Percentiles rank a stretch among this genome's conserved stretches.
Evolutionary conservation across 2,329 filamentous ascomycete genomes (phyloP).

Genomic region (Curvularia sp.): DNA sequence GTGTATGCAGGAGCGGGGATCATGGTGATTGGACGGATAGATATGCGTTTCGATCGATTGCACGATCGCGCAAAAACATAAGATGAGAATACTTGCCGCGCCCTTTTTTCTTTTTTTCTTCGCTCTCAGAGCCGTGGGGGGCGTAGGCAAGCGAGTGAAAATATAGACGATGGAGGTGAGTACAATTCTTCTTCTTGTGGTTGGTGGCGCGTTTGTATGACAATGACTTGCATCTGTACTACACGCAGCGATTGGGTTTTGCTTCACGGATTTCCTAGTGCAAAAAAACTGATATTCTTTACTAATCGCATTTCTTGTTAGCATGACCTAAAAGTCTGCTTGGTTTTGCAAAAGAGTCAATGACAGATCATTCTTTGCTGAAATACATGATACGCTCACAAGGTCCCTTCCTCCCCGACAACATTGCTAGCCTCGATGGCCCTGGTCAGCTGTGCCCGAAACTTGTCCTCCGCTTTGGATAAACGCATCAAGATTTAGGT

Average conservation of each 20-base stretch:
- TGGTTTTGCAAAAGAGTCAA: not conserved
- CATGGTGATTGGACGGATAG: not conserved
- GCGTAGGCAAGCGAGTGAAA: not conserved
- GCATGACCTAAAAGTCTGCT: not conserved
- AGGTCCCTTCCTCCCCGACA: not conserved
- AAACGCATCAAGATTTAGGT: constrained; percentile 34
- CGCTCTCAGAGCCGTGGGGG: not conserved
- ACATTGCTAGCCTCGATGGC: not conserved
- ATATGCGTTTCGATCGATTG: not conserved
- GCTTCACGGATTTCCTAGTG: not conserved
- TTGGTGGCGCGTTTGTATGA: not conserved
- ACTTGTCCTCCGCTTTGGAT: constrained; percentile 5
- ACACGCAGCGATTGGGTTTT: not conserved
- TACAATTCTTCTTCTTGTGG: not conserved
- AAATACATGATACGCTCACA: not conserved
- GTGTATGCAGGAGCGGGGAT: not conserved
- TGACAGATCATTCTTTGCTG: not conserved
- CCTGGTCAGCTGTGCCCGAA: not conserved
- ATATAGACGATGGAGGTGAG: not conserved
- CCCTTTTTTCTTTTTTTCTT: not conserved
- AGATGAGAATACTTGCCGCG: not conserved
- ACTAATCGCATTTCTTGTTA: not conserved
- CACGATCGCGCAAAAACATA: not conserved
- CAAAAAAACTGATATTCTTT: not conserved
- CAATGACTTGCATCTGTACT: not conserved